Conservation (phyloP, 1,284 basidiomycete genomes). For the Papiliotrema nemorosa region DNA sequence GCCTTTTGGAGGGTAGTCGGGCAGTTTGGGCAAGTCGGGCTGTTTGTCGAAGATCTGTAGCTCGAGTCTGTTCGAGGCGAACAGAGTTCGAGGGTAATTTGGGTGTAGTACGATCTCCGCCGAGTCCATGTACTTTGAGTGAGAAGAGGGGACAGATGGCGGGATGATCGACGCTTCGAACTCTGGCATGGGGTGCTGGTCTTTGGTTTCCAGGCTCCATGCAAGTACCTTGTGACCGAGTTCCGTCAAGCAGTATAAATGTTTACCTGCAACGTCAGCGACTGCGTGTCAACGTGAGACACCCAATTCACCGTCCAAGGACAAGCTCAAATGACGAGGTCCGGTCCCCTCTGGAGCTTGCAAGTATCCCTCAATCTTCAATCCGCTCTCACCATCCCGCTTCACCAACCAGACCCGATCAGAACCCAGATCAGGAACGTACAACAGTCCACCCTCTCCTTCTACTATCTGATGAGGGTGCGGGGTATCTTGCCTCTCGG, state of each 20-base stretch:
- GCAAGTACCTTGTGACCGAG: conserved; percentile 33
- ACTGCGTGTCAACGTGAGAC: neutral
- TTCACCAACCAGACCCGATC: conserved; percentile 43
- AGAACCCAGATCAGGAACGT: conserved; percentile 44
- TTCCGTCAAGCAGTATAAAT: conserved; percentile 46
- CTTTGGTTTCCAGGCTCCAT: conserved; percentile 29
- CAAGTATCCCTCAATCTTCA: conserved; percentile 35
- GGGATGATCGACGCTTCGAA: conserved; percentile 33
- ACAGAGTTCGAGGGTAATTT: conserved; percentile 27
- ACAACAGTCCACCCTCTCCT: conserved; percentile 32
- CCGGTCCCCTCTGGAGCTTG: conserved; percentile 37
- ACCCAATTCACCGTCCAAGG: conserved; percentile 32
- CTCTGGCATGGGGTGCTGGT: conserved; percentile 21
- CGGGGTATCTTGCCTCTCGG: conserved; percentile 41
- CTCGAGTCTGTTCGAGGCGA: conserved; percentile 46
- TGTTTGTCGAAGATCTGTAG: conserved; percentile 30
- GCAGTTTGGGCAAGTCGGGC: conserved; percentile 15
- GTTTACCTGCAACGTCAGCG: conserved; percentile 12
- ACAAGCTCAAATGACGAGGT: conserved; percentile 41
- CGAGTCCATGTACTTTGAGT: conserved; percentile 31
- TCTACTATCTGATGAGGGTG: conserved; percentile 47
- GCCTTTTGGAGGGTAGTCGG: conserved; percentile 23
- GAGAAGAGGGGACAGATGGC: conserved; percentile 25
- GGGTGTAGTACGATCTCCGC: conserved; percentile 40
- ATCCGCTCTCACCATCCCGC: conserved; percentile 22